These are phyloP conservation scores for Metschnikowia dekortorum DNA, from an alignment of 805 yeast genomes.

Conservation along the genomic window DNA sequence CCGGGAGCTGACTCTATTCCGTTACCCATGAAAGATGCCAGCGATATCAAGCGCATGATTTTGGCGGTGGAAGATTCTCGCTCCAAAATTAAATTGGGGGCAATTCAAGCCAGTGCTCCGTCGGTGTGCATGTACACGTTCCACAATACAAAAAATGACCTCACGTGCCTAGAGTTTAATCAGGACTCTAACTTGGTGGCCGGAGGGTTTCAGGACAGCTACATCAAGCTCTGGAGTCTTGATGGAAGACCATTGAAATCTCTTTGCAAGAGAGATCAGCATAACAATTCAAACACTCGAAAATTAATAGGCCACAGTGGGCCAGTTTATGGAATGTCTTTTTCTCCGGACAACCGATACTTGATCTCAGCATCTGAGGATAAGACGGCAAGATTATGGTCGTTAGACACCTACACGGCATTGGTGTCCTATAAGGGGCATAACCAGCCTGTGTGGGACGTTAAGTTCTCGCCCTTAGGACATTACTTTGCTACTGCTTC, in stretches of 20 bases:
- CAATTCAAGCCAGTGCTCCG: slow-evolving; percentile 78
- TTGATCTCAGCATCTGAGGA: slow-evolving; percentile 85
- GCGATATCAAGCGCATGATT: slow-evolving; percentile 77
- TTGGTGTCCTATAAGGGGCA: slow-evolving; percentile 95
- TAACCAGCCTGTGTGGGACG: slow-evolving; percentile 97
- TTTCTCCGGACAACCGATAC: slow-evolving; percentile 84
- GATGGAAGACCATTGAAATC: slow-evolving; percentile 83
- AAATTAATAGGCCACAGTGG: slow-evolving; percentile 90
- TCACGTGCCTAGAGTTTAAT: slow-evolving; percentile 84
- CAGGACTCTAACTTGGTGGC: slow-evolving; percentile 84
- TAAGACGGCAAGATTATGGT: slow-evolving; percentile 89
- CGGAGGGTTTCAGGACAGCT: slow-evolving; percentile 92
- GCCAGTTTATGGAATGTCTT: slow-evolving; percentile 84
- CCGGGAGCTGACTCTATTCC: slow-evolving; percentile 79
- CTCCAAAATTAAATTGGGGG: slow-evolving; percentile 62
- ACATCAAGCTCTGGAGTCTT: slow-evolving; percentile 85
- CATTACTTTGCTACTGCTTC: slow-evolving; percentile 98
- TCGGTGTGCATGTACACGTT: slow-evolving; percentile 97
- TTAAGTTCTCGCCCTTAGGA: slow-evolving; percentile 88
- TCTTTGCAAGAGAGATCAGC: slow-evolving; percentile 50
- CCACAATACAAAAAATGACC: slow-evolving; percentile 86
- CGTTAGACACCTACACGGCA: slow-evolving; percentile 83
- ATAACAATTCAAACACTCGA: slow-evolving; percentile 44
- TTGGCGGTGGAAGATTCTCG: slow-evolving; percentile 78
- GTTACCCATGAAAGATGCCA: slow-evolving; percentile 74